Percentiles rank a stretch among this genome's conserved stretches.
These are phyloP conservation scores for Aureobasidium sp. DNA, from an alignment of 2,329 filamentous ascomycete genomes.

Conservation along the genomic window DNA sequence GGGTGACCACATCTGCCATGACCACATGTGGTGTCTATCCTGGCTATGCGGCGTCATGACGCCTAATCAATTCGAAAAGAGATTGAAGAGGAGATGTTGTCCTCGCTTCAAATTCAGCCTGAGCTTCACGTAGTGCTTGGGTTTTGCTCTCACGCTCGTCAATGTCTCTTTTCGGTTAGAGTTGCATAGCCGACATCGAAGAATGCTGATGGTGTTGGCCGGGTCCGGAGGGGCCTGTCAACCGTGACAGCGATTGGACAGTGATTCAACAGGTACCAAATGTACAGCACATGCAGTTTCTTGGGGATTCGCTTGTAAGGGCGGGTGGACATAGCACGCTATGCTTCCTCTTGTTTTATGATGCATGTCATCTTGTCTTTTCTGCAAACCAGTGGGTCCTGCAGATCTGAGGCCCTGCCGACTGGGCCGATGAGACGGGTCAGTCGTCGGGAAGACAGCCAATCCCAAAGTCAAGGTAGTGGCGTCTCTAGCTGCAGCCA, in stretches of 20 bases:
- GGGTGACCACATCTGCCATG: slow-evolving; percentile 7
- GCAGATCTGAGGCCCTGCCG: slow-evolving; percentile 9
- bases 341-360: background rate
- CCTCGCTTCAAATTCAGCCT: background rate
- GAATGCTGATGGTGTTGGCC: slow-evolving; percentile 4
- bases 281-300: slow-evolving; percentile 6
- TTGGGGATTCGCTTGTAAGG: background rate
- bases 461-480: slow-evolving; percentile 13
- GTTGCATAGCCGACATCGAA: background rate
- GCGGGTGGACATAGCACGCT: background rate
- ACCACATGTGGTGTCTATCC: slow-evolving; percentile 6
- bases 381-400: slow-evolving; percentile 18
- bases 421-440: slow-evolving; percentile 3
- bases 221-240: background rate
- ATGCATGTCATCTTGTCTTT: slow-evolving; percentile 13
- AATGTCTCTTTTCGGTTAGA: background rate
- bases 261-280: background rate
- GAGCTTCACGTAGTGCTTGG: background rate
- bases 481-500: slow-evolving; percentile 9
- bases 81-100: background rate
- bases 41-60: background rate
- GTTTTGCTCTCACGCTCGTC: background rate
- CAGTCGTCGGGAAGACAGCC: background rate
- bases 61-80: background rate
- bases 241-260: background rate